phyloP scores from a whole-genome alignment of 306 rosid species.

The Rubus idaeus region DNA sequence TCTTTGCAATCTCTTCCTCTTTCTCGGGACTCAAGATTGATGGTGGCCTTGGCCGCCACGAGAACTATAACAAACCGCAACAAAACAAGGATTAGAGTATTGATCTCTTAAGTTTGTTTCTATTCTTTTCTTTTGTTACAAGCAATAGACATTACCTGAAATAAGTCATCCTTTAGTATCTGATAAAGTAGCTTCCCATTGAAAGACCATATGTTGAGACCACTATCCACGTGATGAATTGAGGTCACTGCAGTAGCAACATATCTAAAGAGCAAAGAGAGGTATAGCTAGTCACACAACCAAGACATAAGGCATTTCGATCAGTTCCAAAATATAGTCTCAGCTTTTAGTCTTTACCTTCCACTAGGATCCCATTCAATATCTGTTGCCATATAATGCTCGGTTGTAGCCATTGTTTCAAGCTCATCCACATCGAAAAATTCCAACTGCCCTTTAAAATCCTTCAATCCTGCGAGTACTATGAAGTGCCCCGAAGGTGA shows the following conservation, averaged over 20 bases:
- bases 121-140: no score
- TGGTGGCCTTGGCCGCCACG: no score
- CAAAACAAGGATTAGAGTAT: no score
- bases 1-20: no score
- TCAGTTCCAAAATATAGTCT: background rate
- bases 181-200: no score
- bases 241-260: constrained; percentile 58
- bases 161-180: no score
- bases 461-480: constrained; percentile 74
- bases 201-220: constrained; percentile 67
- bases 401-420: constrained; percentile 73
- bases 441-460: constrained; percentile 64
- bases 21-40: no score
- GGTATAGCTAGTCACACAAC: background rate
- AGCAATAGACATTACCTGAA: no score
- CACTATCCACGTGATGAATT: constrained; percentile 91
- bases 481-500: constrained; percentile 71
- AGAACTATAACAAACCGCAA: no score
- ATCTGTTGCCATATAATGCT: constrained; percentile 77
- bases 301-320: background rate
- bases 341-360: constrained; percentile 35
- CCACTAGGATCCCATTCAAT: constrained; percentile 92
- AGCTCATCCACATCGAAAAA: constrained; percentile 78
- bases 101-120: no score
- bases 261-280: constrained; percentile 45